These are phyloP conservation scores for Plasmodium gallinaceum DNA, from an alignment of 169 alveolate genomes.

Conservation along the genomic window DNA sequence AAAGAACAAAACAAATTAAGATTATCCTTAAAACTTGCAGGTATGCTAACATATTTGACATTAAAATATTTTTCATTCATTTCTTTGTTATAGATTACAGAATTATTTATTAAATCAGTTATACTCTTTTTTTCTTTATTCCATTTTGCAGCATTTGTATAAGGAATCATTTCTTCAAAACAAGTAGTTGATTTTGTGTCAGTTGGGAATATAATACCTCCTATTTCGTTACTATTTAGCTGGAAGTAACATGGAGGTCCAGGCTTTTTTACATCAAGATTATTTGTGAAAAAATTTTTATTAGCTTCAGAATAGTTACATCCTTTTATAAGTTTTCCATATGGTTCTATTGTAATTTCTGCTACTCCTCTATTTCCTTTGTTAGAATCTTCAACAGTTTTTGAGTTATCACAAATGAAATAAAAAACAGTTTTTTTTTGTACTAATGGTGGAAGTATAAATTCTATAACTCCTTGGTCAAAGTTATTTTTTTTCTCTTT, in stretches of 20 bases:
- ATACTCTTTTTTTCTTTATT: constrained; percentile 25
- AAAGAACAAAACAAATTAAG: constrained; percentile 24
- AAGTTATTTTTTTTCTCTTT: constrained; percentile 23
- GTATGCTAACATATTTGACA: constrained; percentile 36
- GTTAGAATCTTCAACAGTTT: constrained; percentile 4
- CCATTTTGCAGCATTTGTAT: constrained; percentile 13
- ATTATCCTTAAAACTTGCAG: constrained; percentile 13
- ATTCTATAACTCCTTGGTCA: constrained; percentile 29
- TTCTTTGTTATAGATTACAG: constrained; percentile 45
- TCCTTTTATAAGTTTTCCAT: constrained; percentile 39
- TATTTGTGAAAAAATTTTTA: neutral
- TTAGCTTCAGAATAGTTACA: constrained; percentile 18
- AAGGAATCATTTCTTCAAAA: constrained; percentile 34
- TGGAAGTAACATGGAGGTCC: constrained; percentile 40
- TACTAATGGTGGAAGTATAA: constrained; percentile 38
- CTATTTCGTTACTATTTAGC: constrained; percentile 48
- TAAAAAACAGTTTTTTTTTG: constrained; percentile 10
- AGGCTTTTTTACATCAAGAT: neutral
- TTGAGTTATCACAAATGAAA: constrained; percentile 37
- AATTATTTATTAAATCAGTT: constrained; percentile 10
- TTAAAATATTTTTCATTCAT: constrained; percentile 30
- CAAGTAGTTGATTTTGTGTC: constrained; percentile 32
- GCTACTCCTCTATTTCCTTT: constrained; percentile 48
- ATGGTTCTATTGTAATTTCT: constrained; percentile 28
- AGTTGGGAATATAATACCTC: constrained; percentile 55